Evolutionary conservation across 257 asterid species (phyloP).

Genomic region (Euphrasia confusa): DNA sequence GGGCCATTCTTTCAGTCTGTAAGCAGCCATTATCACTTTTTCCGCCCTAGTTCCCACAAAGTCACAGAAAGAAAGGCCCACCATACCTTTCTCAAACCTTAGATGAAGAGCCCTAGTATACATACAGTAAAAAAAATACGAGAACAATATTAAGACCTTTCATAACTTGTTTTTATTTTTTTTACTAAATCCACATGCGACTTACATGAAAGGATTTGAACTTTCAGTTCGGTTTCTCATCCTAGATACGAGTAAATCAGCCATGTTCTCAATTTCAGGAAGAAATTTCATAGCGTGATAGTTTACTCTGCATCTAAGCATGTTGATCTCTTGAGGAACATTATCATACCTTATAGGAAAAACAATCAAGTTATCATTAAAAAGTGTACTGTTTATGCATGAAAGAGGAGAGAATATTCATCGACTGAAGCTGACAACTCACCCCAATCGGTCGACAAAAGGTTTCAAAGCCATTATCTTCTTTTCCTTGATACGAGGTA

Average conservation of each 20-base stretch:
- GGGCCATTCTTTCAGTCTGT: constrained; percentile 98
- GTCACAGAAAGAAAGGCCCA: constrained; percentile 98
- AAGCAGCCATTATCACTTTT: constrained; percentile 87
- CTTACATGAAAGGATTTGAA: constrained; percentile 92
- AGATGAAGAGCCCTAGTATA: constrained; percentile 94
- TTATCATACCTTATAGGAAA: constrained; percentile 72
- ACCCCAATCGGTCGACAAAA: constrained; percentile 99
- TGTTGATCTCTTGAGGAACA: constrained; percentile 95
- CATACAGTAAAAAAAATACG: background rate
- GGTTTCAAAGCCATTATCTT: constrained; percentile 96
- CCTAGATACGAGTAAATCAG: constrained; percentile 87
- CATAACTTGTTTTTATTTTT: background rate
- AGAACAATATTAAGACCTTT: constrained; percentile 12
- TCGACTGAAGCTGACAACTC: constrained; percentile 33
- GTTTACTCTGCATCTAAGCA: constrained; percentile 94
- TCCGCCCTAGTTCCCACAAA: constrained; percentile 89
- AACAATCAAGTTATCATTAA: background rate
- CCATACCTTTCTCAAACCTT: constrained; percentile 99
- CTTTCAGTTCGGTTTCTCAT: constrained; percentile 92
- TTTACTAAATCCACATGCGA: constrained; percentile 18
- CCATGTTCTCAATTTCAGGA: constrained; percentile 94
- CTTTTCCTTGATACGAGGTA: constrained; percentile 93
- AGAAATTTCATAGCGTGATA: constrained; percentile 96
- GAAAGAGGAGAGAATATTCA: constrained; percentile 10
- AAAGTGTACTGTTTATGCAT: constrained; percentile 2